Percentiles rank a stretch among this genome's conserved stretches.
Evolutionary conservation across 805 yeast species (phyloP).

Genomic region (Blastobotrys robertii): DNA sequence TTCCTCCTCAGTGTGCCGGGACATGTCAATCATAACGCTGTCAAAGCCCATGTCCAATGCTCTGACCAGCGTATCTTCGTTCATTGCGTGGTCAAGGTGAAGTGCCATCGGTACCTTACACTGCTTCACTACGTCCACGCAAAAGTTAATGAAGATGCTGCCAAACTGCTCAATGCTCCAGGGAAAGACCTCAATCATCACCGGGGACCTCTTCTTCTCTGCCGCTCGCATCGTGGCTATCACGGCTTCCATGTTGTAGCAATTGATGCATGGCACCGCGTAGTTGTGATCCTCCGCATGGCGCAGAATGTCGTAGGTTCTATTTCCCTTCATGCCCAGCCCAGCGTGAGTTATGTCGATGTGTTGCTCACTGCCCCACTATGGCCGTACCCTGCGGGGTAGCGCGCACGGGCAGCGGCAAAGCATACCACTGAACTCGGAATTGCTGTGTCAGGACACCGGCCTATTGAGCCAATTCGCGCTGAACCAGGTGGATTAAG

Average conservation of each 20-base stretch:
- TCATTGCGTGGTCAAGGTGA: constrained; percentile 31
- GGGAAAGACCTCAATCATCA: constrained; percentile 30
- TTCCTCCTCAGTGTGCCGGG: constrained; percentile 29
- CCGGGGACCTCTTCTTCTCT: constrained; percentile 27
- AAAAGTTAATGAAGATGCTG: constrained; percentile 24
- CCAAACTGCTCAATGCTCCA: constrained; percentile 31
- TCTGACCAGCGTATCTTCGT: constrained; percentile 24
- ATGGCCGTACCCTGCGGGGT: too few relatives aligned
- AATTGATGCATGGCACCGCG: constrained; percentile 29
- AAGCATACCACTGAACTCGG: too few relatives aligned
- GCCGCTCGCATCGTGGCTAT: constrained; percentile 30
- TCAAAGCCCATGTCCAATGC: constrained; percentile 29
- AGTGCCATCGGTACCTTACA: constrained; percentile 31
- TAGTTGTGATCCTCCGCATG: constrained; percentile 27
- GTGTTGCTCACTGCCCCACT: too few relatives aligned
- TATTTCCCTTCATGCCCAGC: constrained; percentile 13
- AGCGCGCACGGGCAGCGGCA: too few relatives aligned
- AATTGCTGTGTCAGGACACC: too few relatives aligned
- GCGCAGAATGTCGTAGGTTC: constrained; percentile 24
- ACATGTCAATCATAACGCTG: constrained; percentile 34
- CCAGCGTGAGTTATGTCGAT: not conserved
- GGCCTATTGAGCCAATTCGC: too few relatives aligned
- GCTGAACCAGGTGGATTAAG: too few relatives aligned
- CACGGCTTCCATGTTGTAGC: constrained; percentile 30
- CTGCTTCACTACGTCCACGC: constrained; percentile 20